Conservation (phyloP, 2,329 filamentous ascomycete genomes). For the Beauveria sp. region DNA sequence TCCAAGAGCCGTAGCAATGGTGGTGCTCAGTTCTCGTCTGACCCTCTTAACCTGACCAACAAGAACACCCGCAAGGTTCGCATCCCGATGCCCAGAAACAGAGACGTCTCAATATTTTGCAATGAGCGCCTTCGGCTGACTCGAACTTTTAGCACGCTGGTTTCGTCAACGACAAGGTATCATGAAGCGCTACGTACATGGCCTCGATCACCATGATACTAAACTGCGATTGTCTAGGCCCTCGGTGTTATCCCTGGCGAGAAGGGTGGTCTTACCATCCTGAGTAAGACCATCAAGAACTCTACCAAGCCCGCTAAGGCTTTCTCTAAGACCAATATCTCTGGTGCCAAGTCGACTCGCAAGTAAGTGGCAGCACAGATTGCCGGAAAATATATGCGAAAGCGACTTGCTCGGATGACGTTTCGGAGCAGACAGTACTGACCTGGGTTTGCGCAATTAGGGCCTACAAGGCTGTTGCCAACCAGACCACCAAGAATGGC, state of each 20-base stretch:
- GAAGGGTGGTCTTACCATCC: constrained; percentile 72
- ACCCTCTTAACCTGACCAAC: constrained; percentile 91
- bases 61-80: constrained; percentile 82
- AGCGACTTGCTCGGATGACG: background rate
- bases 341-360: constrained; percentile 64
- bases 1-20: constrained; percentile 79
- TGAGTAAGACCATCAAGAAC: constrained; percentile 75
- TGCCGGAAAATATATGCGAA: background rate
- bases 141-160: constrained; percentile 63
- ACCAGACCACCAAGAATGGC: constrained; percentile 69
- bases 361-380: constrained; percentile 39
- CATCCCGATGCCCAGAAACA: constrained; percentile 4
- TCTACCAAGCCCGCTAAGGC: constrained; percentile 65
- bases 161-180: constrained; percentile 89
- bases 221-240: constrained; percentile 47
- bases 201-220: constrained; percentile 11
- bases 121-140: constrained; percentile 22
- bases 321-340: constrained; percentile 59
- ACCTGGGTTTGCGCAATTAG: constrained; percentile 35
- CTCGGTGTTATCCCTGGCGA: constrained; percentile 69
- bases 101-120: background rate
- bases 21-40: constrained; percentile 84
- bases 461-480: constrained; percentile 85
- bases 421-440: constrained; percentile 11
- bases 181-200: constrained; percentile 2